phyloP scores from a whole-genome alignment of 805 yeast species.

The Helenozyma baotianmanensis region DNA sequence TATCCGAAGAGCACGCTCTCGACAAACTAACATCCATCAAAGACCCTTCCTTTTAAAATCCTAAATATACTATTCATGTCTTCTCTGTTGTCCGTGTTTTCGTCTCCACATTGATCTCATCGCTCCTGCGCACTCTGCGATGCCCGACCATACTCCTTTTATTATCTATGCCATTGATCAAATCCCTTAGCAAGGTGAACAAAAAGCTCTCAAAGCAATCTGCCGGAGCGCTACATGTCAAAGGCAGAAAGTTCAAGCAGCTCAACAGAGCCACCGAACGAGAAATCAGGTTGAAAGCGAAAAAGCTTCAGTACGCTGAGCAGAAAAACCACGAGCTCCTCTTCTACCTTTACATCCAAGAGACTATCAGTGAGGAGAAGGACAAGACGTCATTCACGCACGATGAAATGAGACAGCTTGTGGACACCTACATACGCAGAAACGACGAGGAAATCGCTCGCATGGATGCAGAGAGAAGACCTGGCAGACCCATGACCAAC shows the following conservation, averaged over 20 bases:
- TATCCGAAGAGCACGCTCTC: no score
- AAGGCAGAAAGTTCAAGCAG: constrained; percentile 84
- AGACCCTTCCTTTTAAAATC: no score
- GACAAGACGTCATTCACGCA: constrained; percentile 37
- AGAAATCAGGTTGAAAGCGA: constrained; percentile 62
- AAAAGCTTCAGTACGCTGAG: constrained; percentile 53
- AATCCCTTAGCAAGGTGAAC: constrained; percentile 60
- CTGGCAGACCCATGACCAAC: constrained; percentile 80
- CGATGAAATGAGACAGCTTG: constrained; percentile 57
- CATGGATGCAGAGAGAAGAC: constrained; percentile 60
- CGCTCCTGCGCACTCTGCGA: no score
- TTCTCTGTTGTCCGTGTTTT: no score
- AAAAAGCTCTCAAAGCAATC: constrained; percentile 50
- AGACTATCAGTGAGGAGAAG: constrained; percentile 26
- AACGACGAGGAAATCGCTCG: constrained; percentile 72
- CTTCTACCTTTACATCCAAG: constrained; percentile 57
- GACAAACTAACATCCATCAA: no score
- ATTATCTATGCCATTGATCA: constrained; percentile 60
- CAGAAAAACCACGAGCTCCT: constrained; percentile 57
- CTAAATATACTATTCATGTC: no score
- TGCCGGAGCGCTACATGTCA: constrained; percentile 68
- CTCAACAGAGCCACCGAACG: constrained; percentile 82
- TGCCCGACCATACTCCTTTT: no score
- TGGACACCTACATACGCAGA: constrained; percentile 60
- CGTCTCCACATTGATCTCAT: no score